Evolutionary conservation across 2,329 filamentous ascomycete species (phyloP).

Genomic region (Penicillium sp.): DNA sequence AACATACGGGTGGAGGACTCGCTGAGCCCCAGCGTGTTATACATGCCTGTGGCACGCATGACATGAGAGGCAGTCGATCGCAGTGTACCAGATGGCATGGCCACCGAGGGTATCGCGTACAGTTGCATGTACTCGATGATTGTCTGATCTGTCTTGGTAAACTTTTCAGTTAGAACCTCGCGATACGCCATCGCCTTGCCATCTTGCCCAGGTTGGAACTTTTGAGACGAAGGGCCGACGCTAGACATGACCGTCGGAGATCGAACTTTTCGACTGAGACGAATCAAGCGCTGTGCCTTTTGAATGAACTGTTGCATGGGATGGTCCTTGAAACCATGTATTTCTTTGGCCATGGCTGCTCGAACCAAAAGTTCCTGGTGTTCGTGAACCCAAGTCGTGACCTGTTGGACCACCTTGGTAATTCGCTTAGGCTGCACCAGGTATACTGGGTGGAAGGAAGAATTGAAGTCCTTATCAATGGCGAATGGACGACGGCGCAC

Average conservation of each 20-base stretch:
- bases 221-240: slow-evolving; percentile 49
- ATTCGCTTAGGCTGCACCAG: slow-evolving; percentile 60
- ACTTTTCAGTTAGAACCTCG: slow-evolving; percentile 47
- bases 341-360: slow-evolving; percentile 35
- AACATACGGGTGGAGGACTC: slow-evolving; percentile 55
- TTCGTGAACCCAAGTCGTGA: slow-evolving; percentile 63
- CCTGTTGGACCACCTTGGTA: slow-evolving; percentile 55
- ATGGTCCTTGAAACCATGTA: slow-evolving; percentile 38
- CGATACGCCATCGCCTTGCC: slow-evolving; percentile 38
- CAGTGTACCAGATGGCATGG: slow-evolving; percentile 49
- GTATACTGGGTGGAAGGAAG: slow-evolving; percentile 48
- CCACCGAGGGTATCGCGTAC: slow-evolving; percentile 53
- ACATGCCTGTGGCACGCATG: slow-evolving; percentile 62
- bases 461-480: slow-evolving; percentile 42
- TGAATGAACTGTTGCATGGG: slow-evolving; percentile 52
- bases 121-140: slow-evolving; percentile 63
- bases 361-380: slow-evolving; percentile 47
- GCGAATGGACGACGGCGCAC: slow-evolving; percentile 42
- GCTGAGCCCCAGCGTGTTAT: slow-evolving; percentile 51
- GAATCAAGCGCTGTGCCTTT: slow-evolving; percentile 52
- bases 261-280: slow-evolving; percentile 49
- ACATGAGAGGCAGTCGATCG: slow-evolving; percentile 61
- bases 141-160: slow-evolving; percentile 56
- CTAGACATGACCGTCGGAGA: slow-evolving; percentile 51
- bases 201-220: slow-evolving; percentile 36